These are phyloP conservation scores for Vigna hirtella DNA, from an alignment of 306 rosid species.

Conservation along the genomic window DNA sequence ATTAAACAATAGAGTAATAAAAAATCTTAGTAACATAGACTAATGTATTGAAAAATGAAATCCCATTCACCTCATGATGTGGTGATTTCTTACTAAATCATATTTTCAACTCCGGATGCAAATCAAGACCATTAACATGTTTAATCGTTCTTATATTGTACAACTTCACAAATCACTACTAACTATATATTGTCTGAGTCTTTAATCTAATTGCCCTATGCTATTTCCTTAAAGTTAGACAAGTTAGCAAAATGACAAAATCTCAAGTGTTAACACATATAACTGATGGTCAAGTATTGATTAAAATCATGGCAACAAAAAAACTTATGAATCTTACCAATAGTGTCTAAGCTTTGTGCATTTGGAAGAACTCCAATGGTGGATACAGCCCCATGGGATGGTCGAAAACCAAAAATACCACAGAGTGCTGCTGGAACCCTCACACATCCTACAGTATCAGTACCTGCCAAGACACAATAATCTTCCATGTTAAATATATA, in stretches of 20 bases:
- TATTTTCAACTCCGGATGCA: slow-evolving; percentile 26
- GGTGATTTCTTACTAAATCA: slow-evolving; percentile 30
- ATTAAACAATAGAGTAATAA: slow-evolving; percentile 36
- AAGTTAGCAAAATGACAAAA: neutral
- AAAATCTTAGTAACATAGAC: neutral
- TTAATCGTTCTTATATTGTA: neutral
- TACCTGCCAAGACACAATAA: slow-evolving; percentile 58
- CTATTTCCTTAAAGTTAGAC: neutral
- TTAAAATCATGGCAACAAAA: neutral
- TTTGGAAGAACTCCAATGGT: slow-evolving; percentile 74
- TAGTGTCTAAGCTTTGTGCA: slow-evolving; percentile 79
- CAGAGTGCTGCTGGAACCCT: slow-evolving; percentile 86
- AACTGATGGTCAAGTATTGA: neutral
- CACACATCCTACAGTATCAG: slow-evolving; percentile 85
- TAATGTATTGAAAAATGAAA: neutral
- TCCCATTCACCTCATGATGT: slow-evolving; percentile 10
- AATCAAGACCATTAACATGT: slow-evolving; percentile 26
- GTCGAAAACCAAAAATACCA: slow-evolving; percentile 81
- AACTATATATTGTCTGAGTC: neutral
- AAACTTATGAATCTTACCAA: slow-evolving; percentile 63
- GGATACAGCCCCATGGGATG: slow-evolving; percentile 80
- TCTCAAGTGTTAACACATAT: neutral
- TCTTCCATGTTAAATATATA: neutral
- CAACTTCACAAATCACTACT: neutral
- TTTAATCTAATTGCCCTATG: neutral